Percentiles rank a stretch among this genome's conserved stretches.
phyloP scores from a whole-genome alignment of 2,329 filamentous ascomycete genomes.

The Penicillium sp. region DNA sequence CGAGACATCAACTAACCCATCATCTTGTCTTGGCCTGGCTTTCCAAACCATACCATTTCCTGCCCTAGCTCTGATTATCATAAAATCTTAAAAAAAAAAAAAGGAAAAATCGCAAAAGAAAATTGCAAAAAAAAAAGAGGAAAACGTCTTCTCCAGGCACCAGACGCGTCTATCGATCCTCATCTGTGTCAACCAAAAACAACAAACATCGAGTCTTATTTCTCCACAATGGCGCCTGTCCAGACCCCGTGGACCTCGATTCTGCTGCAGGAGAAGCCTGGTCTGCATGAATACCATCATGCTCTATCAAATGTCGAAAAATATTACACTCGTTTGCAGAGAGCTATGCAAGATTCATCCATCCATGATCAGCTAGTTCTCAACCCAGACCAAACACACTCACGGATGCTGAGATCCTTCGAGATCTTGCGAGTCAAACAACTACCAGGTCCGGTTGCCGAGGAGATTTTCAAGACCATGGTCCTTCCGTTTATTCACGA shows the following conservation, averaged over 20 bases:
- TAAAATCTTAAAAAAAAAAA: neutral
- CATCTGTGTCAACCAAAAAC: neutral
- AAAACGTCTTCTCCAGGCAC: neutral
- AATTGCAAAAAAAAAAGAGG: too few species aligned
- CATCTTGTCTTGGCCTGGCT: neutral
- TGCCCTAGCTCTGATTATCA: neutral
- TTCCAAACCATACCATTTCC: neutral
- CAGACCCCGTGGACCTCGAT: conserved; percentile 1
- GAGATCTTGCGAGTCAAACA: conserved; percentile 3
- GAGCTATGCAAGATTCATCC: conserved; percentile 2
- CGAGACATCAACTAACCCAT: neutral
- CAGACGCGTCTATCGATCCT: neutral
- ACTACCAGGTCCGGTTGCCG: conserved; percentile 1
- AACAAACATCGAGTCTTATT: neutral
- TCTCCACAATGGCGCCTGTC: conserved; percentile 1
- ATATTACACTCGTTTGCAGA: conserved; percentile 6
- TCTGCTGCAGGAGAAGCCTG: conserved; percentile 6
- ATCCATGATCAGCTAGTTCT: conserved; percentile 8
- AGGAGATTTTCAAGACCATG: conserved; percentile 8
- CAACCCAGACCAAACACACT: conserved; percentile 4
- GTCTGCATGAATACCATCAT: conserved; percentile 10
- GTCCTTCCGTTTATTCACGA: conserved; percentile 7
- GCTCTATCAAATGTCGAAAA: conserved; percentile 4
- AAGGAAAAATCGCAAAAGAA: too few species aligned
- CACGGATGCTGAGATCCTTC: conserved; percentile 11